Evolutionary conservation across 2,329 filamentous ascomycete genomes (phyloP).

Genomic region (Penicillium thymicola): DNA sequence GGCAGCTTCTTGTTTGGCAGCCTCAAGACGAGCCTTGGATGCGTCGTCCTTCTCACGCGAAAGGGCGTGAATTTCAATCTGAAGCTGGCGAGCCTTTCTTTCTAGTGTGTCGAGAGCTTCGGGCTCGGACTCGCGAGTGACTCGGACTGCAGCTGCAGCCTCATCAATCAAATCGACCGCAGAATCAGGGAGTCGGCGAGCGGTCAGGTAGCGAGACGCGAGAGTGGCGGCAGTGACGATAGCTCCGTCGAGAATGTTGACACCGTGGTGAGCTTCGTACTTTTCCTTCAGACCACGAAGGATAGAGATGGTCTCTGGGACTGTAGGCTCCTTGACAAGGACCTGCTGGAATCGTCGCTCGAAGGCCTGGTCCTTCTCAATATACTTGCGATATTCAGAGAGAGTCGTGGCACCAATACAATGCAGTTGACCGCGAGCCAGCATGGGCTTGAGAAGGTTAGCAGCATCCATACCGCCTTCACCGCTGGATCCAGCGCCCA

Average conservation of each 20-base stretch:
- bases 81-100: conserved; percentile 80
- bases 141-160: conserved; percentile 91
- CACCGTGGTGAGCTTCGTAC: conserved; percentile 97
- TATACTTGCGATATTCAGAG: conserved; percentile 95
- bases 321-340: conserved; percentile 86
- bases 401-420: conserved; percentile 97
- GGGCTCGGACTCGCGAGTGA: conserved; percentile 92
- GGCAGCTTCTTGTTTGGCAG: conserved; percentile 84
- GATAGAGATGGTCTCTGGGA: conserved; percentile 91
- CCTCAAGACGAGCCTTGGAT: conserved; percentile 75
- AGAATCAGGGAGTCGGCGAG: conserved; percentile 86
- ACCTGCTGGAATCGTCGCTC: conserved; percentile 99
- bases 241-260: conserved; percentile 90
- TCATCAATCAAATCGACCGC: conserved; percentile 96
- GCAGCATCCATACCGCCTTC: conserved; percentile 99
- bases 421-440: conserved; percentile 92
- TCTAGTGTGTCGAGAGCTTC: conserved; percentile 95
- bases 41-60: conserved; percentile 93
- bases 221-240: conserved; percentile 89
- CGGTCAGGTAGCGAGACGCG: conserved; percentile 88
- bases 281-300: conserved; percentile 97
- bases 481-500: conserved; percentile 91
- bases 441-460: conserved; percentile 96
- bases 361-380: conserved; percentile 97
- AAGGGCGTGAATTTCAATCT: conserved; percentile 96